Conservation (phyloP, 2,329 filamentous ascomycete genomes). For the Colletotrichum noveboracense region DNA sequence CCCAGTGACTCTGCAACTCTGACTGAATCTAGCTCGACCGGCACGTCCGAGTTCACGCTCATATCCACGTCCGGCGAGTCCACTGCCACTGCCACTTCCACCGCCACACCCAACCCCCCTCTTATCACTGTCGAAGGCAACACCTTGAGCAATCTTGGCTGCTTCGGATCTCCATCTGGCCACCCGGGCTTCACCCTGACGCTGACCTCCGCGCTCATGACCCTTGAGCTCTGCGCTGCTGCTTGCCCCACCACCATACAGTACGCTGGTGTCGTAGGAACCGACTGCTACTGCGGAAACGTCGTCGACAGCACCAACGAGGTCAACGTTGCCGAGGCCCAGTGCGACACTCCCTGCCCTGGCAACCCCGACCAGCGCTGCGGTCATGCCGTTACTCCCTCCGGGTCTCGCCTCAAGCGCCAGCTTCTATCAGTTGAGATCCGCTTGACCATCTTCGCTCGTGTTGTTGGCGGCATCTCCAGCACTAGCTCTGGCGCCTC, state of each 20-base stretch:
- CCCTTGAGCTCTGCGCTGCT: constrained; percentile 26
- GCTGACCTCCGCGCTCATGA: constrained; percentile 20
- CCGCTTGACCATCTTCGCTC: neutral
- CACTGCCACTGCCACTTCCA: neutral
- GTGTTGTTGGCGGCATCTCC: neutral
- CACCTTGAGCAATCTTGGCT: constrained; percentile 29
- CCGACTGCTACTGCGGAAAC: constrained; percentile 25
- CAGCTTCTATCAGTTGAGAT: neutral
- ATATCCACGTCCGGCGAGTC: neutral
- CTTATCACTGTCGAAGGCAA: neutral
- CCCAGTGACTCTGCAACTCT: neutral
- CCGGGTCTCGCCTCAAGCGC: neutral
- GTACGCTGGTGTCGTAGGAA: neutral
- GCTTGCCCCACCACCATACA: constrained; percentile 23
- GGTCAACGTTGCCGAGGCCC: neutral
- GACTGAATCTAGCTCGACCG: neutral
- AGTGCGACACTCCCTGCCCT: constrained; percentile 44
- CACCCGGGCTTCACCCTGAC: constrained; percentile 29
- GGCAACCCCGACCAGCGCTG: constrained; percentile 45
- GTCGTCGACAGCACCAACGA: constrained; percentile 1
- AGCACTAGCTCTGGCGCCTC: neutral
- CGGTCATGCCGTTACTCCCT: constrained; percentile 36
- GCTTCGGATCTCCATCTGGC: constrained; percentile 27
- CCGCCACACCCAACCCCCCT: neutral
- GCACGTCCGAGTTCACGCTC: neutral